phyloP scores from a whole-genome alignment of 768 basidiomycete genomes.

The Dacryopinax spathularia region DNA sequence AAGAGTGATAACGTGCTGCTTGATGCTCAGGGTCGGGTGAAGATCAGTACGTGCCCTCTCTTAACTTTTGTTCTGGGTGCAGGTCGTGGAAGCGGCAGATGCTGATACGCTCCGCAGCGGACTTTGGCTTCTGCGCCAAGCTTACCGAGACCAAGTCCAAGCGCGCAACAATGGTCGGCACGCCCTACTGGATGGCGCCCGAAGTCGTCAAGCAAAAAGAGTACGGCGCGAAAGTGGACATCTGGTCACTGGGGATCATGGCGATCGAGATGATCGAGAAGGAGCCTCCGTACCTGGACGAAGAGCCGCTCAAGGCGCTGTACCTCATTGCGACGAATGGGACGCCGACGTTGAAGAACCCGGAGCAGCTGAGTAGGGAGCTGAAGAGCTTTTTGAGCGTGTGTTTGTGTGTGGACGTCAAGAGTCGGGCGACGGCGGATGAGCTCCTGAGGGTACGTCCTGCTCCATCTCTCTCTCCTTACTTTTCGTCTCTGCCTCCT shows the following conservation, averaged over 20 bases:
- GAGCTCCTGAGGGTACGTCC: conserved; percentile 48
- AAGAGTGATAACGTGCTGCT: conserved; percentile 93
- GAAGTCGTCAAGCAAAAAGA: conserved; percentile 96
- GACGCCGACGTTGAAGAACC: conserved; percentile 93
- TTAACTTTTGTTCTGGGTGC: neutral
- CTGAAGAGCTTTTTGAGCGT: conserved; percentile 93
- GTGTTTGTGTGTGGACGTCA: conserved; percentile 95
- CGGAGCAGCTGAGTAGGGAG: conserved; percentile 79
- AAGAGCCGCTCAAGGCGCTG: conserved; percentile 85
- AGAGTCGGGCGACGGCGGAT: conserved; percentile 67
- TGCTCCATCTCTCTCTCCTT: neutral
- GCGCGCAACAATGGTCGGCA: conserved; percentile 96
- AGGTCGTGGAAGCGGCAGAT: neutral
- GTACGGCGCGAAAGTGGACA: conserved; percentile 91
- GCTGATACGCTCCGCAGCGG: conserved; percentile 39
- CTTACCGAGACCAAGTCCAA: conserved; percentile 93
- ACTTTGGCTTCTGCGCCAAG: conserved; percentile 94
- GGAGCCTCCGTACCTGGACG: conserved; percentile 89
- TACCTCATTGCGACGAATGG: conserved; percentile 97
- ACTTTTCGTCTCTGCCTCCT: conserved; percentile 7
- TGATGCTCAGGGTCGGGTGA: conserved; percentile 82
- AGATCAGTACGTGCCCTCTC: conserved; percentile 67
- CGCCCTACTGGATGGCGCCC: conserved; percentile 99
- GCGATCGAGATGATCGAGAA: conserved; percentile 99
- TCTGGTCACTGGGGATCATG: conserved; percentile 97